Conservation (phyloP, 768 basidiomycete species). For the Auricularia cornea region DNA sequence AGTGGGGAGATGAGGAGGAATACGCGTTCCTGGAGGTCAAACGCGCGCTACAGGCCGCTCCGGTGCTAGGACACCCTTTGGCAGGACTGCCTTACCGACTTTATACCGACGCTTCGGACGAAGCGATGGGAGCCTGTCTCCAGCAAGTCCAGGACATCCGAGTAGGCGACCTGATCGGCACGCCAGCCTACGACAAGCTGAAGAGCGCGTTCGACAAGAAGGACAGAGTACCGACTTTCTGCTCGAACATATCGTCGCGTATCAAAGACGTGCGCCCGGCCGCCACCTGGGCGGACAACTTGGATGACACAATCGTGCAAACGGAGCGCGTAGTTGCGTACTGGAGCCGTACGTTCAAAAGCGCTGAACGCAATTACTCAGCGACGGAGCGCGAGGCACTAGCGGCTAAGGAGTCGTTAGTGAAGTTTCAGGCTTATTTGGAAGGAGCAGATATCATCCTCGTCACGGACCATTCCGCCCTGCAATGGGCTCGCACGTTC, state of each 20-base stretch:
- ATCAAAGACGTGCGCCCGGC: background rate
- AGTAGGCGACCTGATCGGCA: constrained; percentile 15
- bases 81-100: constrained; percentile 25
- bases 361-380: no score
- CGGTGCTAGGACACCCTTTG: constrained; percentile 24
- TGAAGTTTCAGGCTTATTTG: constrained; percentile 29
- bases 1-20: constrained; percentile 18
- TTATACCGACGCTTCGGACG: no score
- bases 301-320: constrained; percentile 24
- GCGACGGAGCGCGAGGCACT: constrained; percentile 33
- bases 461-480: constrained; percentile 19
- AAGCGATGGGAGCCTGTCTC: constrained; percentile 13
- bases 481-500: constrained; percentile 30
- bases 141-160: constrained; percentile 19
- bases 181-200: constrained; percentile 14
- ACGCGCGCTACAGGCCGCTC: constrained; percentile 21
- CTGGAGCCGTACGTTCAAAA: constrained; percentile 22
- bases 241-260: constrained; percentile 4
- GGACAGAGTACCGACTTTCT: constrained; percentile 8
- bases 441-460: constrained; percentile 26
- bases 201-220: constrained; percentile 7
- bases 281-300: constrained; percentile 12
- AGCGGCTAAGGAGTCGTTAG: constrained; percentile 28
- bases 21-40: constrained; percentile 24
- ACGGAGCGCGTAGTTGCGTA: constrained; percentile 25